phyloP scores from a whole-genome alignment of 2,329 filamentous ascomycete genomes.

The Epichloe scottii region DNA sequence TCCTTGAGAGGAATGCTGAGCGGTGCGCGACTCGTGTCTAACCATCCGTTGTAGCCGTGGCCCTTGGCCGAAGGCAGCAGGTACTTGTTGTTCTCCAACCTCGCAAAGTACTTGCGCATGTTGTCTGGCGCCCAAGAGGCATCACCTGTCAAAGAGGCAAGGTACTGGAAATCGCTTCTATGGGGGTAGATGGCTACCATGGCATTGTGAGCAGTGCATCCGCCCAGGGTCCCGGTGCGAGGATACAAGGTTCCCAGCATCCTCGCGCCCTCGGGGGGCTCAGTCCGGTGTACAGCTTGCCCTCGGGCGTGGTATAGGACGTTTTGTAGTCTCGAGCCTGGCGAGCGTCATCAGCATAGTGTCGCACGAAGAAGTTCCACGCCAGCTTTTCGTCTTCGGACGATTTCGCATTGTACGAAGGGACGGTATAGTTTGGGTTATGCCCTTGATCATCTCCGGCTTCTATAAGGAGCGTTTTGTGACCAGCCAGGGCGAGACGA shows the following conservation, averaged over 20 bases:
- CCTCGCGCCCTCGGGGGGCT: constrained; percentile 25
- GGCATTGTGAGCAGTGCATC: constrained; percentile 47
- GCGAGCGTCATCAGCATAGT: constrained; percentile 41
- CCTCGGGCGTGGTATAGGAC: constrained; percentile 39
- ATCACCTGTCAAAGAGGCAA: constrained; percentile 47
- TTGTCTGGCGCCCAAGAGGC: constrained; percentile 42
- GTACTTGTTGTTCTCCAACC: constrained; percentile 44
- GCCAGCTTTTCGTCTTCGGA: constrained; percentile 42
- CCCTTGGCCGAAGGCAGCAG: constrained; percentile 20
- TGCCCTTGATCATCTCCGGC: constrained; percentile 45
- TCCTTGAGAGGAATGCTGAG: constrained; percentile 39
- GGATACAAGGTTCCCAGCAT: constrained; percentile 34
- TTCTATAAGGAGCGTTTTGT: constrained; percentile 48
- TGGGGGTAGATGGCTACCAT: constrained; percentile 46
- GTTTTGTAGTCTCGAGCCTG: constrained; percentile 47
- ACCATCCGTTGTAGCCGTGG: constrained; percentile 47
- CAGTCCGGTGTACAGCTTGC: constrained; percentile 31
- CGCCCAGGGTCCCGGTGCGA: constrained; percentile 32
- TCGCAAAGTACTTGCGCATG: constrained; percentile 47
- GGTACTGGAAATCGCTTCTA: constrained; percentile 45
- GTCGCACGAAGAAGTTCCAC: constrained; percentile 54
- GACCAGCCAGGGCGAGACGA: constrained; percentile 44
- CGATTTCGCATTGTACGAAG: constrained; percentile 27
- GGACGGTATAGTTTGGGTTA: constrained; percentile 37
- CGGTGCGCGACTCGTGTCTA: constrained; percentile 36